Percentiles rank a stretch among this genome's conserved stretches.
Conservation (phyloP, 257 asterid genomes). For the Solanum sparsipilum region DNA sequence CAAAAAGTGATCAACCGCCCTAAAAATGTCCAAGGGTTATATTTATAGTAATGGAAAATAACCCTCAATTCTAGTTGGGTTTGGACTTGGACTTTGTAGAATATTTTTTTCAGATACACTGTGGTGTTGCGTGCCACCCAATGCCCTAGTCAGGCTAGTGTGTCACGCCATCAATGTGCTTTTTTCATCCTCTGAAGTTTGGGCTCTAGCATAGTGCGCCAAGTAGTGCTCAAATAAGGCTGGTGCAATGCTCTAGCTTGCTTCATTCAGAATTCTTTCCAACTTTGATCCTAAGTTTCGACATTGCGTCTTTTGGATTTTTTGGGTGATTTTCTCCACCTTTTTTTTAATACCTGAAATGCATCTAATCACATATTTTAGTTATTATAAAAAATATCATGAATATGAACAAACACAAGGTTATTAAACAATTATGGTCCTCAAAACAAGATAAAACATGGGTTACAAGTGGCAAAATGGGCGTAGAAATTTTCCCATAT, state of each 20-base stretch:
- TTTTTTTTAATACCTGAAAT: neutral
- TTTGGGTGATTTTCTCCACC: neutral
- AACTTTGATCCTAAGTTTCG: neutral
- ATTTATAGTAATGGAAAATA: neutral
- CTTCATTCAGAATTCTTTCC: neutral
- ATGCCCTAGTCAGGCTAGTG: neutral
- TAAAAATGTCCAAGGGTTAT: neutral
- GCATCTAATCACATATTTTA: neutral
- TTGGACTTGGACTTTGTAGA: neutral
- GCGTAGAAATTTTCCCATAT: neutral
- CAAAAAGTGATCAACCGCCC: neutral
- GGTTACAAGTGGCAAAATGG: neutral
- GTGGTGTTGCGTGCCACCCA: neutral
- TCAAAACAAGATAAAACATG: neutral
- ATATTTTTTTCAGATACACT: neutral
- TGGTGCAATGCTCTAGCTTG: neutral
- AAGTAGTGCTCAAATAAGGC: neutral
- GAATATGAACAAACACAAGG: neutral
- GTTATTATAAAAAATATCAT: neutral
- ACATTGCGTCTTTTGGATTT: neutral
- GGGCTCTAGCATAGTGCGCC: neutral
- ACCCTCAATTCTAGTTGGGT: neutral
- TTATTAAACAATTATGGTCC: neutral
- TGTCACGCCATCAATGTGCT: neutral
- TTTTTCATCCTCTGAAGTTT: neutral